These are phyloP conservation scores for Colletotrichum caudatum DNA, from an alignment of 2,329 filamentous ascomycete genomes.

Conservation along the genomic window DNA sequence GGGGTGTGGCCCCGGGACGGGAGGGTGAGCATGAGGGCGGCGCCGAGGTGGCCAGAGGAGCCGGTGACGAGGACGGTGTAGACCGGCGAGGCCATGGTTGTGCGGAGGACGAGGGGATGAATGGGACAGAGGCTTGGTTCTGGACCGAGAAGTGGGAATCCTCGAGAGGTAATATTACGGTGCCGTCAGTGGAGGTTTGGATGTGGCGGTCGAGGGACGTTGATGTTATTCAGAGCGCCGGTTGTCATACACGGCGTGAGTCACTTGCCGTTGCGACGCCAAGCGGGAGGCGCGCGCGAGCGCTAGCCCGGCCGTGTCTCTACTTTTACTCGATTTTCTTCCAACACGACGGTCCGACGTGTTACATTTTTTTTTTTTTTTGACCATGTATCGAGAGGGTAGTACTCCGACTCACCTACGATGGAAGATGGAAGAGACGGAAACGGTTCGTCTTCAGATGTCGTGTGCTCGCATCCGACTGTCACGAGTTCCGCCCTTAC, in stretches of 20 bases:
- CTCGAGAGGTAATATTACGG: neutral
- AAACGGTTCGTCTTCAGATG: no score
- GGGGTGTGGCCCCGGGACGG: constrained; percentile 55
- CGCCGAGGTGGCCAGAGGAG: constrained; percentile 60
- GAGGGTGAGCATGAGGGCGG: constrained; percentile 58
- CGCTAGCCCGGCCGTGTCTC: neutral
- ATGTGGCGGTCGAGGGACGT: neutral
- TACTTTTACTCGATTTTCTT: neutral
- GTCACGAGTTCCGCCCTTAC: no score
- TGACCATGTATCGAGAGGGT: no score
- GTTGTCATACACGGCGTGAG: constrained; percentile 7
- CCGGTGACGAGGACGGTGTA: constrained; percentile 58
- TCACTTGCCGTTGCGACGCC: constrained; percentile 1
- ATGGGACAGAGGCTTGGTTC: neutral
- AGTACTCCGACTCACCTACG: no score
- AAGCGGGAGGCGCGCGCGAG: neutral
- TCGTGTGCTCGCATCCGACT: no score
- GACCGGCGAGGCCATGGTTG: constrained; percentile 5
- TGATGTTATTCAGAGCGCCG: neutral
- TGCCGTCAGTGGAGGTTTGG: no score
- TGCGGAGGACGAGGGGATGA: neutral
- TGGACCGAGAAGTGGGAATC: neutral
- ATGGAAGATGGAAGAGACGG: no score
- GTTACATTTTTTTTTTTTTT: neutral
- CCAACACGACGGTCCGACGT: constrained; percentile 40